These are phyloP conservation scores for Lumnitzera racemosa DNA, from an alignment of 345 rosid species.

Conservation along the genomic window DNA sequence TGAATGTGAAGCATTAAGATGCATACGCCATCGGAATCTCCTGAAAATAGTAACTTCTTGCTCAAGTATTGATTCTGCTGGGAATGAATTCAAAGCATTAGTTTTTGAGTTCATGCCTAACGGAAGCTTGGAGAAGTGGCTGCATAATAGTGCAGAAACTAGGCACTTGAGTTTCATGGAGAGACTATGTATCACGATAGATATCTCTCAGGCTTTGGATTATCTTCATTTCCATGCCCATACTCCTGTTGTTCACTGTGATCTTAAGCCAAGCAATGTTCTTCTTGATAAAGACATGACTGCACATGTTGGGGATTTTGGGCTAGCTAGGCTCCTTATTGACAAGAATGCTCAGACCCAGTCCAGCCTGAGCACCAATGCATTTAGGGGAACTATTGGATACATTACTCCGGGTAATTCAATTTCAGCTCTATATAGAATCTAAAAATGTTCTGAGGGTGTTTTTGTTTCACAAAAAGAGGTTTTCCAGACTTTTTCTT, in stretches of 20 bases:
- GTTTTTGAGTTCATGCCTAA: constrained; percentile 38
- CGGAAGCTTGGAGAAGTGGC: constrained; percentile 40
- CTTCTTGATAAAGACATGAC: constrained; percentile 24
- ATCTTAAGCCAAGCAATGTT: constrained; percentile 48
- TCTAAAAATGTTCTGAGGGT: neutral
- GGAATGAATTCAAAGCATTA: constrained; percentile 48
- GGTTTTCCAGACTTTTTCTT: too few relatives aligned
- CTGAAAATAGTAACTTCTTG: constrained; percentile 42
- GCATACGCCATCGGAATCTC: constrained; percentile 40
- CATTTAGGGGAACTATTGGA: constrained; percentile 21
- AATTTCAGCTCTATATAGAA: neutral
- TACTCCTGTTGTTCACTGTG: constrained; percentile 21
- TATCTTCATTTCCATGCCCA: constrained; percentile 20
- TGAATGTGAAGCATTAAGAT: constrained; percentile 37
- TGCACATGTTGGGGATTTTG: constrained; percentile 25
- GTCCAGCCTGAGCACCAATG: constrained; percentile 11
- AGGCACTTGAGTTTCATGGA: constrained; percentile 18
- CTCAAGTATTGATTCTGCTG: constrained; percentile 34
- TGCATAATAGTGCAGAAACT: constrained; percentile 16
- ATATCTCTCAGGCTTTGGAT: constrained; percentile 24
- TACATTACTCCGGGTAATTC: constrained; percentile 20
- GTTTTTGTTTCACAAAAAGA: too few relatives aligned
- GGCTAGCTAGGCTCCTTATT: constrained; percentile 18
- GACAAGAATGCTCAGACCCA: constrained; percentile 7
- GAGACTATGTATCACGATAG: constrained; percentile 26